Evolutionary conservation across 805 yeast genomes (phyloP).

Genomic region (Candida tibetensis): DNA sequence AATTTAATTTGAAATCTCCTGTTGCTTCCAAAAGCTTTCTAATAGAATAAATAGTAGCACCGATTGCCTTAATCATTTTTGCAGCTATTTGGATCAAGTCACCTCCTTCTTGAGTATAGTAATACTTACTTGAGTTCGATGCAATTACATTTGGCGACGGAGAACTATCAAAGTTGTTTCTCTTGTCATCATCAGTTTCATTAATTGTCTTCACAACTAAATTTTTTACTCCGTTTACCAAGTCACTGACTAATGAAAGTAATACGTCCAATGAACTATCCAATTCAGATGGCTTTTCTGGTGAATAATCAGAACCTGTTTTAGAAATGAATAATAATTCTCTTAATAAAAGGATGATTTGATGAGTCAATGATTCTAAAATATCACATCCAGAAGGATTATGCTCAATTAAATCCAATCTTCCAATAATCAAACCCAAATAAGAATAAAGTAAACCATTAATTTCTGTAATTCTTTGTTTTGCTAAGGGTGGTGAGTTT

Average conservation of each 20-base stretch:
- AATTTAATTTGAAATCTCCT: constrained; percentile 64
- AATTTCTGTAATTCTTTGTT: constrained; percentile 61
- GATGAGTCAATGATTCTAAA: constrained; percentile 64
- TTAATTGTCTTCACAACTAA: constrained; percentile 55
- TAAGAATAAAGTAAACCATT: constrained; percentile 58
- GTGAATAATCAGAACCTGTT: constrained; percentile 39
- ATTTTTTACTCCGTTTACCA: constrained; percentile 62
- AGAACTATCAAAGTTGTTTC: constrained; percentile 11
- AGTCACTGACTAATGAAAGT: constrained; percentile 57
- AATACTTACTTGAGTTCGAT: constrained; percentile 31
- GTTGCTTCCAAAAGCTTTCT: constrained; percentile 50
- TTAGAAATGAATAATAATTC: constrained; percentile 64
- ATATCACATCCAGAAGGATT: constrained; percentile 68
- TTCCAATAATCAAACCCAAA: constrained; percentile 66
- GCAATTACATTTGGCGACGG: background rate
- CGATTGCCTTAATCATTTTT: constrained; percentile 55
- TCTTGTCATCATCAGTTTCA: constrained; percentile 36
- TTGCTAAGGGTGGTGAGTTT: constrained; percentile 56
- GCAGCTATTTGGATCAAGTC: constrained; percentile 58
- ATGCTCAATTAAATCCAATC: constrained; percentile 74
- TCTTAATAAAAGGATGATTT: constrained; percentile 59
- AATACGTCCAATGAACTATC: constrained; percentile 55
- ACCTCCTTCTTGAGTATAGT: constrained; percentile 66
- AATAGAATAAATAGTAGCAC: constrained; percentile 49
- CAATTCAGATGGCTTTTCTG: constrained; percentile 40